Evolutionary conservation across 768 basidiomycete genomes (phyloP), one percentile per base, ranked within the genome.

Genomic region (Macrolepiota albuminosa): DNA sequence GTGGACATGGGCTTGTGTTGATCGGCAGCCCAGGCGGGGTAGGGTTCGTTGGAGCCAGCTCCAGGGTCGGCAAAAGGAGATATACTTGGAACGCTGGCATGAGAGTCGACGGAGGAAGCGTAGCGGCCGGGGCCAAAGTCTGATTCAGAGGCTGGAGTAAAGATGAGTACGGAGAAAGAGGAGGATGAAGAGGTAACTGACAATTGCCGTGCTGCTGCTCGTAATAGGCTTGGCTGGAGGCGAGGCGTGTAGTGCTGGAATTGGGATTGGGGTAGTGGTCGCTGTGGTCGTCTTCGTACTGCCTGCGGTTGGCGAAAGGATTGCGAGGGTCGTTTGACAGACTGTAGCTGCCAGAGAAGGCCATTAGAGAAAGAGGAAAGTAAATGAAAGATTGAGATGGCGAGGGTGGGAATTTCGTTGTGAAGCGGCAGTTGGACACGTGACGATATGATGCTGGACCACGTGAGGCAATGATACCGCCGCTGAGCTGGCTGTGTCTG

Each of bases 1-100:
- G 90, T 94, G 43, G 94, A 95, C 71, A 99, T 89, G 62, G 97
- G 97, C 63, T 97, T 95, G 70, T 94, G 90, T 55, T 90, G 88
- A 64, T 96, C 92, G 36, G 89, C 81, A 31, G 90, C 84, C 97
- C 97, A 99, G 45, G 96, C 95, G 61, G 96, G 96, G 72, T 96
- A 98, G 57, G 90, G 91, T 58, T 91, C 85, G 24, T 76, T 70
- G 53, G 75, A 71, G 56, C 76, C 79, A 52, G 78, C 71, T 26
- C 78, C 81, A 31, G 82, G 76, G 70, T 87, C 84, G 42, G 76
- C 79, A 69, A 84, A 86, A 45, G 84, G 84, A 34, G 84, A 84
- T 54, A 81, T 79, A 67, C 77, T 82, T 54, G 80, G 78, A 59
- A 81, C 74, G 69, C 84, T 85, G 52, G 77, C 76, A 70, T 86